Evolutionary conservation across 352 stramenopile genomes (phyloP), one percentile per base, ranked within the genome.

Genomic region (Globisporangium cystogenes): DNA sequence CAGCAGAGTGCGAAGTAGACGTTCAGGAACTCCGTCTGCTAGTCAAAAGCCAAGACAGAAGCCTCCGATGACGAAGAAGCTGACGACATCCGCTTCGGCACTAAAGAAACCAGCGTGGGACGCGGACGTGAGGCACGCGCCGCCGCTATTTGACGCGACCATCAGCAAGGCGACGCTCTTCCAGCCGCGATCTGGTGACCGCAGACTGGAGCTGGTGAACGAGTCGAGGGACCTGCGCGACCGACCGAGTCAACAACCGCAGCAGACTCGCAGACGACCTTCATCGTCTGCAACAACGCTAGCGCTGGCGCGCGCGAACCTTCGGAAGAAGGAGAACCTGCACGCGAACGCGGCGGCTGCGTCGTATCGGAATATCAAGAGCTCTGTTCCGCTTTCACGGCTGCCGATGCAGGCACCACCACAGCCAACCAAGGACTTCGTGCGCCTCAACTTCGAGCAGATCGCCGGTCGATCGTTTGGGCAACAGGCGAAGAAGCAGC

Each of bases 161-260:
- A 62, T 90, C 15, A 82, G 75, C 47, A 86, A 78, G 48, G 62
- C 68, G 33, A 41, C 62, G 12, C 53, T 90, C 12, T 90, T 87
- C 42, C 68, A 77, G 45, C 53, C 76, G 6, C 55, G 58, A n/a
- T 53, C 70, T 0, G 65, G 72, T 0, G 70, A 82, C n/a, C 72
- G 68, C 10, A 65, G 35, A 35, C 63, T 60, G 21, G 64, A 82
- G 35, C 44, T 60, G 4, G 20, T 56, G 11, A 20, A 40, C 0
- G 57, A 77, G 26, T 48, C 51, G 7, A 36, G 64, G 21, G 3
- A 55, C 4, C 20, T 62, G 3, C 48, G 16, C 7, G 44, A 60
- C 23, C 62, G 48, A 26, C 3, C 26, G 16, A 31, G 14, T 10
- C 15, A 16, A 2, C 16, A 18, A 18, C 12, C 21, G 16, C 35